Evolutionary conservation across 352 stramenopile species (phyloP), one percentile per base, ranked within the genome.

Genomic region (Peronosclerospora sorghi): DNA sequence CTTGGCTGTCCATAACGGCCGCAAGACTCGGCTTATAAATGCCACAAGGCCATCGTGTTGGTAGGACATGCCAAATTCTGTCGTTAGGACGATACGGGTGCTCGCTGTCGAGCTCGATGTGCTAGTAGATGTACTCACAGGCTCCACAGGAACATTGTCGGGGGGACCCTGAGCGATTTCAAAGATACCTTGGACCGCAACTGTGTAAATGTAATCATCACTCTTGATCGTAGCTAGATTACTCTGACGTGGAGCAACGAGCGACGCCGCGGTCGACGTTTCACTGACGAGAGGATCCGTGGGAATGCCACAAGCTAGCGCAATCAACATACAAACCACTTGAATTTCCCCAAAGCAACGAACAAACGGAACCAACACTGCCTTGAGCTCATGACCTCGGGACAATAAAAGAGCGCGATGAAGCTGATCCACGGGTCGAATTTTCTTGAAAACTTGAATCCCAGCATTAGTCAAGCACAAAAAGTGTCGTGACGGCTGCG

Each of bases 371-470:
- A 63, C 59, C 12, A 95, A 50, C 5, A 65, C 64, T 8, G 60
- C 62, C 45, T 83, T 84, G 4, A 86, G 44, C 24, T 90, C 69
- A 26, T 75, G 79, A 10, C 75, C 69, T n/a, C 73, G 71, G 14
- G 76, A 57, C 5, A 83, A 54, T 29, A 88, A 32, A 35, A 96
- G 48, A 13, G 83, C 60, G 13, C 72, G 73, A 36, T 90, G 80
- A 21, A 96, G 57, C 35, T 94, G 70, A 45, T 96, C 86, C 15
- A 94, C 68, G 7, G 86, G 86, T 3, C 86, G 74, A 28, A 95
- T 77, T 56, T 95, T 95, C 54, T 87, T 83, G 48, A 94, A 88
- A 13, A 92, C 68, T 54, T 95, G 84, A 55, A 95, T 84, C 14
- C 83, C 83, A 0, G 71, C 54, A 37, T 80, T 89, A 8, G 81